phyloP scores from a whole-genome alignment of 1,284 basidiomycete genomes.

The Prillingera fragicola region DNA sequence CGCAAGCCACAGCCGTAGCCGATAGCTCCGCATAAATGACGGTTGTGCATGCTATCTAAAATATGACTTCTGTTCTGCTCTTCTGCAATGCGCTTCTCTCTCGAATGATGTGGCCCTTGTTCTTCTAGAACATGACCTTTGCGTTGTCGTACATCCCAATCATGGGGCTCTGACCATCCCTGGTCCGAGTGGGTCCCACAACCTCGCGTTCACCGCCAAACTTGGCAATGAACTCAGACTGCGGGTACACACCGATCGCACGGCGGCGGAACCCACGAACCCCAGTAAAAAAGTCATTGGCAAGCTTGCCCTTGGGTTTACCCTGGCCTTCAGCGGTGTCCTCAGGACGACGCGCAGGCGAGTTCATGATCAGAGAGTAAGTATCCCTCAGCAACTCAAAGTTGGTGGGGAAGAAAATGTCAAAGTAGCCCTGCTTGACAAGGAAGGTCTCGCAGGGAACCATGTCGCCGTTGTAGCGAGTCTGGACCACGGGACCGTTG shows the following conservation, averaged over 20 bases:
- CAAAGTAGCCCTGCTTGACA: constrained; percentile 93
- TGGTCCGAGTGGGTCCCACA: constrained; percentile 29
- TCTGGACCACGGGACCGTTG: constrained; percentile 95
- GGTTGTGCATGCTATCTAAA: too few relatives aligned
- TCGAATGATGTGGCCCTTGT: too few relatives aligned
- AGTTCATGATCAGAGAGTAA: constrained; percentile 70
- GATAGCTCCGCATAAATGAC: too few relatives aligned
- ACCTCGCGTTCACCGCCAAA: constrained; percentile 34
- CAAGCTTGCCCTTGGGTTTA: constrained; percentile 7
- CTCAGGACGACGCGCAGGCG: constrained; percentile 22
- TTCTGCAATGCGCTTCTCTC: too few relatives aligned
- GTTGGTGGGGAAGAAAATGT: constrained; percentile 97
- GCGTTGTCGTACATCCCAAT: constrained; percentile 46
- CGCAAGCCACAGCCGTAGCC: too few relatives aligned
- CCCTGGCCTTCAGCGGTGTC: not conserved
- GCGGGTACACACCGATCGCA: constrained; percentile 38
- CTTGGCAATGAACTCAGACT: constrained; percentile 41
- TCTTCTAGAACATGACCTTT: constrained; percentile 43
- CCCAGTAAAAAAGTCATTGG: constrained; percentile 29
- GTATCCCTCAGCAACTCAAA: constrained; percentile 79
- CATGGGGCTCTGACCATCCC: constrained; percentile 43
- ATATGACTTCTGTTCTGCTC: too few relatives aligned
- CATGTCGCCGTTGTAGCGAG: constrained; percentile 73
- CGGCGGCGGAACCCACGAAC: constrained; percentile 37
- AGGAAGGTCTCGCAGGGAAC: constrained; percentile 85